phyloP scores from a whole-genome alignment of 176 grass and related monocot genomes.

The Oryza brachyantha region DNA sequence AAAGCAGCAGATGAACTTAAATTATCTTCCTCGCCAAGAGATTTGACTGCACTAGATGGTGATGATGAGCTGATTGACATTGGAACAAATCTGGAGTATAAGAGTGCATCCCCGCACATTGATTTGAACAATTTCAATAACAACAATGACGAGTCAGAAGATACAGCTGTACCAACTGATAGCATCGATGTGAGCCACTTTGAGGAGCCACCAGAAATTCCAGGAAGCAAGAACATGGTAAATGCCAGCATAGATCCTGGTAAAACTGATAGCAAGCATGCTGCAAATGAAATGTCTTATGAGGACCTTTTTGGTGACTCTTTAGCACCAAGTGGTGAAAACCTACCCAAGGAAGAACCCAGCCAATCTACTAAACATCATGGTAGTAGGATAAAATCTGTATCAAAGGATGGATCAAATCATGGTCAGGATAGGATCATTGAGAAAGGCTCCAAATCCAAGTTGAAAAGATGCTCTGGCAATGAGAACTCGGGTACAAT shows the following conservation, averaged over 20 bases:
- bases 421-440: conserved; percentile 30
- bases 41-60: conserved; percentile 29
- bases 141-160: conserved; percentile 32
- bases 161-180: conserved; percentile 22
- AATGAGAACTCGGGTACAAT: conserved; percentile 43
- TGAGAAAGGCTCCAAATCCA: conserved; percentile 46
- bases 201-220: conserved; percentile 35
- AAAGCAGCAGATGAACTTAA: conserved; percentile 57
- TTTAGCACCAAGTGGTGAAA: conserved; percentile 20
- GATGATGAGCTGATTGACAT: conserved; percentile 63
- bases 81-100: conserved; percentile 51
- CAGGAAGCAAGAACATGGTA: conserved; percentile 23
- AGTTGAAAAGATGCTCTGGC: conserved; percentile 52
- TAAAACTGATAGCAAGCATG: conserved; percentile 23
- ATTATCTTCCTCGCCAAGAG: conserved; percentile 47
- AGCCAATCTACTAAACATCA: conserved; percentile 33
- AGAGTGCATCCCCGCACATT: conserved; percentile 50
- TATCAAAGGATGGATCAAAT: conserved; percentile 47
- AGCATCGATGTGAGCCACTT: conserved; percentile 20
- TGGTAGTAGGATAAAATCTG: conserved; percentile 44
- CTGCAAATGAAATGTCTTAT: conserved; percentile 36
- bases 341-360: conserved; percentile 36
- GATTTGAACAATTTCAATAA: conserved; percentile 65
- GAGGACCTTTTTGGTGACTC: conserved; percentile 33
- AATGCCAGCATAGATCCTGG: conserved; percentile 27